These are phyloP conservation scores for Alternaria arborescens DNA, from an alignment of 2,329 filamentous ascomycete species.

Conservation along the genomic window DNA sequence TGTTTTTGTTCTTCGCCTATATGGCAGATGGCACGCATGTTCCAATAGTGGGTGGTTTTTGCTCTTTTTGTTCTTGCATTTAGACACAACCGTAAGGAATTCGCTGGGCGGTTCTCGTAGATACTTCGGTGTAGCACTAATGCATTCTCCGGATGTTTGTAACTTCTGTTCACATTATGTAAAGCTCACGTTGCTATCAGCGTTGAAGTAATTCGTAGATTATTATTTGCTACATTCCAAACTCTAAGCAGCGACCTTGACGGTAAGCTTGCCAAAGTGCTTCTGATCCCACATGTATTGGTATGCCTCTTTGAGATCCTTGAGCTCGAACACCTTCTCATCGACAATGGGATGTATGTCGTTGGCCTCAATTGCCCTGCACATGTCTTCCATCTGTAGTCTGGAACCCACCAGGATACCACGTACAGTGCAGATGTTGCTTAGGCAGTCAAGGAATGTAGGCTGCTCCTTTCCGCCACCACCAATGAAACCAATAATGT, in stretches of 20 bases:
- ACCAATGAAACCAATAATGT: slow-evolving; percentile 67
- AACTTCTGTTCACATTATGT: neutral
- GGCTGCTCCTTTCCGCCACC: slow-evolving; percentile 60
- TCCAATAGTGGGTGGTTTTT: neutral
- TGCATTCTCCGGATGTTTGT: neutral
- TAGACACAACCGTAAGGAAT: neutral
- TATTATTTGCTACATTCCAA: neutral
- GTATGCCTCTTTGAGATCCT: slow-evolving; percentile 62
- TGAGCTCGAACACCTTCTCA: slow-evolving; percentile 63
- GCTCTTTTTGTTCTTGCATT: slow-evolving; percentile 1
- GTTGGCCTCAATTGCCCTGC: slow-evolving; percentile 65
- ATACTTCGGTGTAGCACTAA: neutral
- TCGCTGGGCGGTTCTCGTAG: neutral
- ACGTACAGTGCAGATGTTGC: slow-evolving; percentile 61
- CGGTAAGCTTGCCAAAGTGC: slow-evolving; percentile 49
- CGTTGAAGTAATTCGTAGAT: neutral
- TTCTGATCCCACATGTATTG: slow-evolving; percentile 60
- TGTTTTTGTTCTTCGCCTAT: neutral
- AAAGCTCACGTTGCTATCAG: neutral
- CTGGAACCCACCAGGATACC: slow-evolving; percentile 66
- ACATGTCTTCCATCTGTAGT: slow-evolving; percentile 67
- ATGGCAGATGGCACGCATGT: slow-evolving; percentile 12
- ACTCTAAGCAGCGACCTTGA: slow-evolving; percentile 39
- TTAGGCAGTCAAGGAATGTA: slow-evolving; percentile 61
- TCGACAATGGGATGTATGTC: slow-evolving; percentile 68